Evolutionary conservation across 2,329 filamentous ascomycete genomes (phyloP), one percentile per base, ranked within the genome.

Genomic region (Trichoderma hamatum): DNA sequence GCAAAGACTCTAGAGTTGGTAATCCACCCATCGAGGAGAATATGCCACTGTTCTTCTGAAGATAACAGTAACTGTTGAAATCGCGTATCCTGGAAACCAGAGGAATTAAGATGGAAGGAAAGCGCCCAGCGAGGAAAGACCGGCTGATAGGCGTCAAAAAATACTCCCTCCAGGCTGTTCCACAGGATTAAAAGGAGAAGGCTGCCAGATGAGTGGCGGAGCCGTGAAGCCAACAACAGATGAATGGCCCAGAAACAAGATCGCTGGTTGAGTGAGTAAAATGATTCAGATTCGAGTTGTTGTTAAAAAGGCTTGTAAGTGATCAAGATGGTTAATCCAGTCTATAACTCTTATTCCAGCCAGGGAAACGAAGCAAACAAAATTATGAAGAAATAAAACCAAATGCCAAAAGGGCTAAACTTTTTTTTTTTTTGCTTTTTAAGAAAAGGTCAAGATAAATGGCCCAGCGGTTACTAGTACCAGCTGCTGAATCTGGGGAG

Each of bases 11-110:
- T 76, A 83, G 75, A 73, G 77, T 80, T 76, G 83, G 78, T 82
- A 84, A 76, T 81, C 84, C 82, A 81, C 85, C 85, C 86, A 88
- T 88, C 85, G 84, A 82, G 78, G 81, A 73, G 73, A 75, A 69
- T 62, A 49, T 21, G 24, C 21, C 36, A 34, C 46, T 58, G 51
- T 49, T 26, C n/a, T 65, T 58, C 16, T 24, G 61, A 32, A 14
- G 43, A 39, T 21, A 39, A 46, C 51, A 52, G 60, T 21, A n/a
- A 54, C 24, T 51, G 49, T 36, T 28, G 52, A 46, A 58, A 62
- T 64, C 46, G 69, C 71, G 71, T 72, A 51, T 67, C 69, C 69
- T 13, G 28, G 43, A 52, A 63, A 32, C 46, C 63, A 43, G 46
- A 14, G 49, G 28, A 26, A 36, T 28, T 36, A n/a, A n/a, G 24